These are phyloP conservation scores for Cryphonectria carpinicola DNA, from an alignment of 2,329 filamentous ascomycete genomes.

Conservation along the genomic window DNA sequence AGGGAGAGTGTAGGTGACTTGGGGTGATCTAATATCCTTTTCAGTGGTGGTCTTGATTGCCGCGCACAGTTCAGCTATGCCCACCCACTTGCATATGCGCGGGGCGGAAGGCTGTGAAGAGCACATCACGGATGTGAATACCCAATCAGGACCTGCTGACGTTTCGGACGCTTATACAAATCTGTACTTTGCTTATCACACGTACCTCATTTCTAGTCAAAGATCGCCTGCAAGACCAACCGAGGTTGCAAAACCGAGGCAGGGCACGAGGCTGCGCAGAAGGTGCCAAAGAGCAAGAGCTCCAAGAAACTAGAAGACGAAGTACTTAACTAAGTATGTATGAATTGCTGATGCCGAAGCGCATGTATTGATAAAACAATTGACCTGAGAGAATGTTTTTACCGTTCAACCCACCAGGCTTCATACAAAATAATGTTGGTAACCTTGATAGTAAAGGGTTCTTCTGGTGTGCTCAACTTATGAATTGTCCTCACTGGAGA, in stretches of 20 bases:
- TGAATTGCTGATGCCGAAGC: neutral
- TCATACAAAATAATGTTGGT: neutral
- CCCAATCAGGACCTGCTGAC: neutral
- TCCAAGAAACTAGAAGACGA: neutral
- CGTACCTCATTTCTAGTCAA: neutral
- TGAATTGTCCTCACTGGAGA: neutral
- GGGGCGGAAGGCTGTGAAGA: neutral
- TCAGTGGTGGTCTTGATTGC: neutral
- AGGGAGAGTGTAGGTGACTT: neutral
- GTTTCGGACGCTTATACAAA: neutral
- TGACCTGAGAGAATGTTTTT: neutral
- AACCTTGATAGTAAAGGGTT: neutral
- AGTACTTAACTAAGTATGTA: neutral
- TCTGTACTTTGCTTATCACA: neutral
- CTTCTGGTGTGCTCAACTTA: neutral
- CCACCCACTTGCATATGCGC: neutral
- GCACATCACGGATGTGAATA: neutral
- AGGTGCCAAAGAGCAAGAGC: neutral
- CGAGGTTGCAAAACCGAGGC: neutral
- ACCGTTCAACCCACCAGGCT: no score
- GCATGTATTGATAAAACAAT: neutral
- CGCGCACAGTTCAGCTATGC: neutral
- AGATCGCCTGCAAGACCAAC: neutral
- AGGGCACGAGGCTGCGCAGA: neutral
- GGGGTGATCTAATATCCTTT: neutral